Base-by-base conservation (phyloP, 352 stramenopile species). In the Phytophthora multivora region DNA sequence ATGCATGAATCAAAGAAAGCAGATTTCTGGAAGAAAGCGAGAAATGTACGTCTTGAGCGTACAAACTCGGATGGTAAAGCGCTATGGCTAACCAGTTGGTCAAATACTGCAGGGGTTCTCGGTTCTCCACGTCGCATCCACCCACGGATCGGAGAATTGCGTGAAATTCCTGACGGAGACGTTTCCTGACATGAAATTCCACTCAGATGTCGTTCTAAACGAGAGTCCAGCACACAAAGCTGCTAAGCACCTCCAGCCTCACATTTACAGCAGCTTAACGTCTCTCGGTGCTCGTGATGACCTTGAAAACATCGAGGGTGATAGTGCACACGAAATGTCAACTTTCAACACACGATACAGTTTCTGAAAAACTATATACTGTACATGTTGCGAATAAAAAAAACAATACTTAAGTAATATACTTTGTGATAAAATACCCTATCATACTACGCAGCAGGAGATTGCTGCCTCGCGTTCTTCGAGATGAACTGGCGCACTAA, bases 161-260 rank as follows among this genome's bases (percentile, higher is more conserved):
- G 70, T 86, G 1, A 49, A 61, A 12, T 91, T 90, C 51, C 59
- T 91, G 1, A 46, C 67, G 0, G 11, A 51, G 0, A 60, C 63
- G 16, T 83, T 77, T 30, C 75, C 71, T n/a, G 61, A 76, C 9
- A 61, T 78, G 57, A 69, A 78, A 30, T 71, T 64, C 31, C 50
- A 65, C n/a, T 55, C 64, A 26, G 77, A 88, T 33, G 25, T 11
- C 2, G 47, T 86, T n/a, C 45, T 88, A 10, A 59, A 69, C 15
- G 83, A 92, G 55, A 88, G 67, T 31, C 69, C 83, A 41, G 70
- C 66, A 8, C 80, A 90, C 54, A 86, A 88, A 59, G 80, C 83
- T 0, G 80, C 79, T 2, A 88, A 85, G 45, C 54, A 69, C 12
- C 52, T 80, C 10, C 77, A 90, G 8, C 68, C 69, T 0, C 43